Evolutionary conservation across 768 basidiomycete species (phyloP), one percentile per base, ranked within the genome.

Genomic region (Phylloporus sp.): DNA sequence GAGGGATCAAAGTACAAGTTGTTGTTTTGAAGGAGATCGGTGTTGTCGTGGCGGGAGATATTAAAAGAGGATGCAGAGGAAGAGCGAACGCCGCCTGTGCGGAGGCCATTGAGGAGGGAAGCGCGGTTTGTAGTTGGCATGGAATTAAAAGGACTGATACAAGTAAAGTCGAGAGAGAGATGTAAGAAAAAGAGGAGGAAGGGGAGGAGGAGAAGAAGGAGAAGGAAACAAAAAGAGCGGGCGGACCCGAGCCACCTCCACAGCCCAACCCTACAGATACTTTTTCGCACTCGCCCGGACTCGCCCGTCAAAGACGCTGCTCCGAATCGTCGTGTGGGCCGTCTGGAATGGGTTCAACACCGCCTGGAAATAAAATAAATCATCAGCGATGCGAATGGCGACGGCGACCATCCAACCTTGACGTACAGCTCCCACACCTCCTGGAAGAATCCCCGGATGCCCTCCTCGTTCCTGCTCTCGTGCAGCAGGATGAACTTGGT

Each of bases 341-440:
- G 86, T 90, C 58, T 97, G 90, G 70, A 99, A 99, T n/a, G 96
- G 95, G 60, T 96, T 99, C 67, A 96, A 45, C 72, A 81, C 75
- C 49, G 87, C 83, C 93, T 95, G 69, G 17, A 2, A n/a, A 31
- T 28, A 44, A 7, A 23, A n/a, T n/a, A n/a, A n/a, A n/a, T n/a
- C 37, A 23, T 40, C 46, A 45, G 44, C 9, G 10, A 5, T 21
- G 2, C 34, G 7, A 6, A 2, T 2, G 18, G 3, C 35, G 14
- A 22, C 34, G 32, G 6, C 22, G 28, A 23, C 43, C 21, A 0
- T 18, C 76, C 54, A 54, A 93, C 96, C 84, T 99, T 99, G 38
- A 95, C 81, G 70, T 95, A 98, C 57, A 88, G 60, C 75, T 99
- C 96, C 95, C 96, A 99, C 23, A 95, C 84, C 9, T 98, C 96